Conservation (phyloP, 2,329 filamentous ascomycete genomes). For the Aspergillus latus region DNA sequence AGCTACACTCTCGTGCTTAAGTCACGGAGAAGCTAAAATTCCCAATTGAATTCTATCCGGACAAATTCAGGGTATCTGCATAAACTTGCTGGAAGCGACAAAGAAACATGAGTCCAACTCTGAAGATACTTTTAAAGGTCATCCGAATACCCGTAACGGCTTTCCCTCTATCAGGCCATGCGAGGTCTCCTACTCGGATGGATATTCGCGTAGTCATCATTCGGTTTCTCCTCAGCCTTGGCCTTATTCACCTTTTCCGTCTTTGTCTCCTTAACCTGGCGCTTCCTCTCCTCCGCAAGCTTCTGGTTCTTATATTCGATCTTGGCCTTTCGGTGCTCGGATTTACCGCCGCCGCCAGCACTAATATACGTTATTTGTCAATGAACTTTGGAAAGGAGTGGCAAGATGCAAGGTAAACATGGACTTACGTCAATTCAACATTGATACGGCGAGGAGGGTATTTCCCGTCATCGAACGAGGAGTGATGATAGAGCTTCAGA, state of each 20-base stretch:
- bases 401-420: background rate
- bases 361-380: constrained; percentile 40
- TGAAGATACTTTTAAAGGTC: background rate
- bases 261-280: constrained; percentile 50
- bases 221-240: constrained; percentile 17
- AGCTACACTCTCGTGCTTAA: background rate
- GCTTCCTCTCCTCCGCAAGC: constrained; percentile 67
- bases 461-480: constrained; percentile 63
- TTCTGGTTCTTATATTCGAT: constrained; percentile 84
- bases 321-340: constrained; percentile 68
- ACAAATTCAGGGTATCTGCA: constrained; percentile 9
- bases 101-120: background rate
- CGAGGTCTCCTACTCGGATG: constrained; percentile 47
- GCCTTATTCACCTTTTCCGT: constrained; percentile 44
- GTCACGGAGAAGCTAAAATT: background rate
- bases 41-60: background rate
- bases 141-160: background rate
- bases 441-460: constrained; percentile 73
- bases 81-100: constrained; percentile 5
- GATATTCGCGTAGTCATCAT: constrained; percentile 37
- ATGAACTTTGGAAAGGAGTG: background rate
- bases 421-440: constrained; percentile 78
- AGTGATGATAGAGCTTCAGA: constrained; percentile 86
- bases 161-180: constrained; percentile 23
- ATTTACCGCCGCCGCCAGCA: constrained; percentile 81